Percentiles rank a stretch among this genome's conserved stretches.
Evolutionary conservation across 306 rosid genomes (phyloP).

Genomic region (Datisca glomerata): DNA sequence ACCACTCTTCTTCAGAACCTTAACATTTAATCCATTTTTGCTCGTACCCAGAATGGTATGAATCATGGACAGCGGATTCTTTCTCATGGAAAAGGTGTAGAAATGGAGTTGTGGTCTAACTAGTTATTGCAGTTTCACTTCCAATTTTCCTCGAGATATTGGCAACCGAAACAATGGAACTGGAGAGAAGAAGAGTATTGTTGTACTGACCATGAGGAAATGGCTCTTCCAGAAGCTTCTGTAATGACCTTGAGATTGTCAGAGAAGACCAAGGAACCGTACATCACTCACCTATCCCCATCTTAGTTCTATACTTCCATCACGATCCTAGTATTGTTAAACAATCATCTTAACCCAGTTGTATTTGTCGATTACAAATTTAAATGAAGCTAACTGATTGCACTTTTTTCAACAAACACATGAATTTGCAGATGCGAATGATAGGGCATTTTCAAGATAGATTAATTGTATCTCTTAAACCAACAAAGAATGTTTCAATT

Average conservation of each 20-base stretch:
- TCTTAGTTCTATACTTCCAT: constrained; percentile 30
- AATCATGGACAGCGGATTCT: too few relatives aligned
- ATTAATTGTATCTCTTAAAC: too few relatives aligned
- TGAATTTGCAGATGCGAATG: neutral
- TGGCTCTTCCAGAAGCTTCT: constrained; percentile 39
- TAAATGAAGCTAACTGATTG: too few relatives aligned
- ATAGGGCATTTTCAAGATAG: neutral
- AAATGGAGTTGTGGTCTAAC: too few relatives aligned
- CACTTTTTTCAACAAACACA: neutral
- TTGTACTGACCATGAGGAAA: constrained; percentile 43
- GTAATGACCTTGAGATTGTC: constrained; percentile 22
- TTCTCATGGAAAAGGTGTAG: too few relatives aligned
- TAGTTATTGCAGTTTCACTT: neutral
- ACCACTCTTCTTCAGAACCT: neutral
- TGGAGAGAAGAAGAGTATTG: neutral
- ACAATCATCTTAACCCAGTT: too few relatives aligned
- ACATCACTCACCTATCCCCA: constrained; percentile 53
- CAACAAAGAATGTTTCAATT: too few relatives aligned
- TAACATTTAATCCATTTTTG: neutral
- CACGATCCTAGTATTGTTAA: constrained; percentile 46
- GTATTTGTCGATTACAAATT: too few relatives aligned
- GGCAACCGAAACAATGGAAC: neutral
- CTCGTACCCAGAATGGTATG: too few relatives aligned
- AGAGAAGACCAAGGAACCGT: constrained; percentile 46
- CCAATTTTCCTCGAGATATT: too few relatives aligned